Evolutionary conservation across 2,329 filamentous ascomycete genomes (phyloP), one percentile per base, ranked within the genome.

Genomic region (Cucurbitaria berberidis): DNA sequence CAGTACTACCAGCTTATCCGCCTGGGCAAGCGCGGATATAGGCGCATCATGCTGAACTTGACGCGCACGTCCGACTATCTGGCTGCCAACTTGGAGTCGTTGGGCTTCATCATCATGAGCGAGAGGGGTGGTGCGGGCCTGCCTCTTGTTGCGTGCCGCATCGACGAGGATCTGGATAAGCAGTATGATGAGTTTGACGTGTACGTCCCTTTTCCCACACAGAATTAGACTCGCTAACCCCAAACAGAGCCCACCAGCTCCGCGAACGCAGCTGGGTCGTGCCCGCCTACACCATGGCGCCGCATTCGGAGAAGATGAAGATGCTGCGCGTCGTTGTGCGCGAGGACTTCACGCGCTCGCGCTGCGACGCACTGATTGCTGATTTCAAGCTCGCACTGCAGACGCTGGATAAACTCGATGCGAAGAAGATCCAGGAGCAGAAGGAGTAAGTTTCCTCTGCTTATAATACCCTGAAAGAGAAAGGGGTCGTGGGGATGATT

Each of bases 1-100:
- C 93, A 98, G 78, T 98, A 97, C 80, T 97, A 98, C 80, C 93
- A 97, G 78, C 84, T 98, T 71, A 96, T 97, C 74, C 90, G 93
- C 26, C 86, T 98, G 3, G 93, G 93, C 56, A 96, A 96, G 83
- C 87, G 88, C 59, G 93, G 93, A 44, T 98, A 96, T 82, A 86
- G 89, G 50, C 83, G 88, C 68, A 96, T 98, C 80, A 97, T 97
- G 93, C 83, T 86, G 54, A 98, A 98, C 79, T 82, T 98, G 57
- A 97, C 91, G 21, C 86, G 89, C 47, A 96, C 89, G 0, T 88
- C 93, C 21, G 91, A 98, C 77, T 96, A 96, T 76, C 86, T 98
- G 11, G 84, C 89, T 41, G 82, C 84, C 2, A 84, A 87, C 24
- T 85, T 98, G 13, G 80, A 89, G 72, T 80, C 84, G 8, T 80